Conservation (phyloP, 208 protist genomes). For the Sergeia podlipaevii region DNA sequence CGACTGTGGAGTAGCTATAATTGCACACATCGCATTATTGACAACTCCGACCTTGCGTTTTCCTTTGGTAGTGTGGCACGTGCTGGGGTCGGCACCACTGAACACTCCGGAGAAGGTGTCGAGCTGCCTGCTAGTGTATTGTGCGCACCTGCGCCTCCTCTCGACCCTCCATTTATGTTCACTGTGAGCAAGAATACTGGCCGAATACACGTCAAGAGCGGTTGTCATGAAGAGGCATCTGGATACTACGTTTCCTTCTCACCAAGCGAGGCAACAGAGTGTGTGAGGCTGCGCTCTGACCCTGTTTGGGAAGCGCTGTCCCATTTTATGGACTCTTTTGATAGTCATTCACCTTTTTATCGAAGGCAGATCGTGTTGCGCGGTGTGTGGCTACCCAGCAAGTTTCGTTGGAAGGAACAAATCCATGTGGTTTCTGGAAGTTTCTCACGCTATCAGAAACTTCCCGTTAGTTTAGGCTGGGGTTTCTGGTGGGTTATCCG, state of each 20-base stretch:
- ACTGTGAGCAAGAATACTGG: constrained; percentile 61
- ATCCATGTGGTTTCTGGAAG: not conserved
- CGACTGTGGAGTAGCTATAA: constrained; percentile 32
- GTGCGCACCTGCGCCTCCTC: no score
- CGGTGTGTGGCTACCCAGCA: constrained; percentile 23
- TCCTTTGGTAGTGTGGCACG: no score
- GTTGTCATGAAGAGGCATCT: not conserved
- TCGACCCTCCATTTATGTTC: constrained; percentile 14
- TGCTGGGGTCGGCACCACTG: no score
- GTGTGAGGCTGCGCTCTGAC: constrained; percentile 22
- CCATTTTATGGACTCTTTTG: constrained; percentile 35
- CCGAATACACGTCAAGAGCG: constrained; percentile 48
- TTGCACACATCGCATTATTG: constrained; percentile 12
- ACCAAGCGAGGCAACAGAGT: constrained; percentile 40
- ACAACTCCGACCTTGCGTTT: no score
- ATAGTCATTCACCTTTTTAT: constrained; percentile 26
- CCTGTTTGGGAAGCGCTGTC: constrained; percentile 56
- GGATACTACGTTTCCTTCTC: constrained; percentile 31
- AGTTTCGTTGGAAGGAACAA: constrained; percentile 10
- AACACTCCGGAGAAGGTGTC: no score
- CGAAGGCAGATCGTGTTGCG: constrained; percentile 21
- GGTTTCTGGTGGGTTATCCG: constrained; percentile 52
- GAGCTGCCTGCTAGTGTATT: no score
- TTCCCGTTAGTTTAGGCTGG: constrained; percentile 23
- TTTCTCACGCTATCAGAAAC: constrained; percentile 14